phyloP scores from a whole-genome alignment of 768 basidiomycete species.

The Lactarius deliciosus region DNA sequence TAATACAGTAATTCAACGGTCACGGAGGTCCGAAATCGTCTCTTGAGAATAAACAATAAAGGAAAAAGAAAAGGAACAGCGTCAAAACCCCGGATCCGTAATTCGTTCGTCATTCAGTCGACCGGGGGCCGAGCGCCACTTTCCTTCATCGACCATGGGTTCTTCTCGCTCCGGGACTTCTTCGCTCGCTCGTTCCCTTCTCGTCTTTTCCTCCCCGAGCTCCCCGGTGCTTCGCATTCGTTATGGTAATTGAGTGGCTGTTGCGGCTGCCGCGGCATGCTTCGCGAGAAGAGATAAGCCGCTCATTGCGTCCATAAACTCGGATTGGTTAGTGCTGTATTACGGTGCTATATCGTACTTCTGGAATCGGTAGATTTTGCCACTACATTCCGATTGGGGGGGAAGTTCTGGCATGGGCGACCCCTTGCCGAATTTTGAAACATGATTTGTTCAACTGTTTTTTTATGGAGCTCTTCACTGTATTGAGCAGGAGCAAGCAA shows the following conservation, averaged over 20 bases:
- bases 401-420: too few species aligned
- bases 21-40: neutral
- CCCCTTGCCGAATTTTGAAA: too few species aligned
- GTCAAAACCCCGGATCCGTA: neutral
- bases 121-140: too few species aligned
- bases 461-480: neutral
- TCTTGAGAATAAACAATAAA: neutral
- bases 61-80: too few species aligned
- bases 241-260: neutral
- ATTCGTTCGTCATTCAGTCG: neutral
- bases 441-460: neutral
- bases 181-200: neutral
- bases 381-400: neutral
- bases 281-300: neutral
- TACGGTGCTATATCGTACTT: too few species aligned
- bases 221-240: neutral
- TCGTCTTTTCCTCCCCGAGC: neutral
- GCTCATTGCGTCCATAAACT: too few species aligned
- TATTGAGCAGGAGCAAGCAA: neutral
- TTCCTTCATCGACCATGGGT: neutral
- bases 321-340: too few species aligned
- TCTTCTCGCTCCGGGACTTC: neutral
- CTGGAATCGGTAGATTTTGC: too few species aligned
- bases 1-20: neutral
- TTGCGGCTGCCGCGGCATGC: neutral